Base-by-base conservation (phyloP, 2,329 filamentous ascomycete genomes). In the Ophiocordyceps camponoti-floridani region DNA sequence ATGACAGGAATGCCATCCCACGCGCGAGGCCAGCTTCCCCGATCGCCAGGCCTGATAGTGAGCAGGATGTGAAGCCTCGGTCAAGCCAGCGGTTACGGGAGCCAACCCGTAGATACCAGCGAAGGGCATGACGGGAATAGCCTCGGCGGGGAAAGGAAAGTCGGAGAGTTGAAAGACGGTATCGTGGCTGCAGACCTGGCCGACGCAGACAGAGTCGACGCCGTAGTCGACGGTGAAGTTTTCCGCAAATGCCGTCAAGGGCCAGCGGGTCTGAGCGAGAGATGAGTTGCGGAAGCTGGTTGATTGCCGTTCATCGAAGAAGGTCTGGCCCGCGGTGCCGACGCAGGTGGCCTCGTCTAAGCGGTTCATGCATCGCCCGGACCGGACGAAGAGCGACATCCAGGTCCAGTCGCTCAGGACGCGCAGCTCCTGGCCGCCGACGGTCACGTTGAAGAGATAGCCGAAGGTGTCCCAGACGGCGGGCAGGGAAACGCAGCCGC, bases 321-420 rank as follows among this genome's bases (percentile, higher is more conserved):
- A 44, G 44, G 41, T 14, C 26, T 45, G 44, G 3, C 40, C 44
- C 1, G 26, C 2, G 11, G 28, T 27, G n/a, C 44, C 44, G 26
- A 45, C 40, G 31, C 44, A 45, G 31, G 41, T 6, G 4, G 31
- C 11, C 18, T 31, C 28, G 8, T 43, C 30, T n/a, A 18, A 43
- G 13, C 40, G 44, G 10, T 38, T n/a, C 41, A 45, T 31, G 23
- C 44, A 45, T 16, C 44, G 16, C 13, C 44, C 44, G 9, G 44
- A 45, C 10, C 44, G 40, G 16, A 45, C 19, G 18, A 45, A 45
- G 23, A 45, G 44, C 14, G 44, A 42, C 30, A 42, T 42, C 44
- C 44, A 45, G n/a, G 44, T 45, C 44, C 44, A 45, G 35, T 42
- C 44, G n/a, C 44, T 45, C 4, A 45, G 40, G 1, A 45, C 40